Evolutionary conservation across 2,329 filamentous ascomycete species (phyloP).

Genomic region (Tolypocladium sp.): DNA sequence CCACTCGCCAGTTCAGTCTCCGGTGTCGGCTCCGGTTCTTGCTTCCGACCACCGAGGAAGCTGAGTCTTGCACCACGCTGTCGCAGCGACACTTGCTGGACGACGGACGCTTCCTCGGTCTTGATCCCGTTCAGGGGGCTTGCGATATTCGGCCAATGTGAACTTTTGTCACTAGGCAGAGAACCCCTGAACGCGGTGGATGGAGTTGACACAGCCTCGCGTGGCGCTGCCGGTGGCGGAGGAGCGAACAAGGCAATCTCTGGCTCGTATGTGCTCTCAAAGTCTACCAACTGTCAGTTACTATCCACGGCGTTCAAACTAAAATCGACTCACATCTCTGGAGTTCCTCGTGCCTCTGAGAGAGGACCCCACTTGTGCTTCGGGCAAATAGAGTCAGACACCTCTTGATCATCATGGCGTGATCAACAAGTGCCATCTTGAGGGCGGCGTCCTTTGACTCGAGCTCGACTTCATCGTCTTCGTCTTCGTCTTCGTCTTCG

Average conservation of each 20-base stretch:
- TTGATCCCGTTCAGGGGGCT: conserved; percentile 23
- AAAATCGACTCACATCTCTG: conserved; percentile 47
- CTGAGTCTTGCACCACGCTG: conserved; percentile 46
- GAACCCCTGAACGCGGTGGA: conserved; percentile 40
- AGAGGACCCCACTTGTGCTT: conserved; percentile 51
- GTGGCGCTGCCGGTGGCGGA: conserved; percentile 25
- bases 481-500: conserved; percentile 18
- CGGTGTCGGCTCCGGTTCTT: conserved; percentile 21
- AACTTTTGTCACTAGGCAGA: conserved; percentile 28
- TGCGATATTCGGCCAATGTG: conserved; percentile 21
- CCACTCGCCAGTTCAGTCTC: conserved; percentile 19
- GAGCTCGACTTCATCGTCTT: conserved; percentile 34
- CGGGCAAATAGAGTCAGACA: conserved; percentile 63
- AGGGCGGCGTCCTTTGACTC: conserved; percentile 67
- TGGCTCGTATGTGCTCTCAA: conserved; percentile 52
- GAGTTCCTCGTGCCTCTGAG: conserved; percentile 48
- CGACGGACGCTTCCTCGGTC: conserved; percentile 40
- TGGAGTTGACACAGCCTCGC: conserved; percentile 30
- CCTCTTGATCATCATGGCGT: conserved; percentile 79
- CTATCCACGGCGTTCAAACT: background rate
- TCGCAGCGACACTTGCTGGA: conserved; percentile 41
- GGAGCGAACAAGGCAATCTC: conserved; percentile 57
- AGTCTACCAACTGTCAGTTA: conserved; percentile 35
- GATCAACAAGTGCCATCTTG: conserved; percentile 77
- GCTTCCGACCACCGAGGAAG: conserved; percentile 46